Percentiles rank a stretch among this genome's conserved stretches.
Evolutionary conservation across 2,329 filamentous ascomycete species (phyloP).

Genomic region (Calonectria pseudoturangicola): DNA sequence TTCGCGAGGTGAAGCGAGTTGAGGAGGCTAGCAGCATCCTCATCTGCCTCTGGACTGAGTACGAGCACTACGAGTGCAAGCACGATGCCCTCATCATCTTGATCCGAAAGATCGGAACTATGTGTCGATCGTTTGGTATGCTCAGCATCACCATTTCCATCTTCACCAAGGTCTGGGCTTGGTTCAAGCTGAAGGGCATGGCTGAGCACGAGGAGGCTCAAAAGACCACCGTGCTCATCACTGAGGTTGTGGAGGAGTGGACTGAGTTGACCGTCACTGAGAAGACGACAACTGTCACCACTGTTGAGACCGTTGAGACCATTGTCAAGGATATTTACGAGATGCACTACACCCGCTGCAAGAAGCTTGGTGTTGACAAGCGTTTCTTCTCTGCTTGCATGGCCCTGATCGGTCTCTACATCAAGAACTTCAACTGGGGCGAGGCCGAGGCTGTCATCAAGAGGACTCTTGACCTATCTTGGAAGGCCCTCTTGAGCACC

Average conservation of each 20-base stretch:
- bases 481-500: slow-evolving; percentile 60
- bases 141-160: slow-evolving; percentile 58
- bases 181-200: slow-evolving; percentile 60
- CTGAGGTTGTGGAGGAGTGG: slow-evolving; percentile 63
- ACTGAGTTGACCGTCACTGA: slow-evolving; percentile 58
- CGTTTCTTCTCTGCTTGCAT: slow-evolving; percentile 60
- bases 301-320: slow-evolving; percentile 57
- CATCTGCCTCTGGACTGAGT: slow-evolving; percentile 64
- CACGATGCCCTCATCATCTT: slow-evolving; percentile 58
- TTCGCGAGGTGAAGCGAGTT: slow-evolving; percentile 56
- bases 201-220: slow-evolving; percentile 58
- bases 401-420: slow-evolving; percentile 59
- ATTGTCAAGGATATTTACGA: slow-evolving; percentile 60
- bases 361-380: slow-evolving; percentile 57
- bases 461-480: slow-evolving; percentile 61
- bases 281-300: slow-evolving; percentile 58
- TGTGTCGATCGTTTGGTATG: slow-evolving; percentile 60
- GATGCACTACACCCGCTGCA: slow-evolving; percentile 59
- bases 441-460: slow-evolving; percentile 60
- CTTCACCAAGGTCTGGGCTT: slow-evolving; percentile 62
- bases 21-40: slow-evolving; percentile 63
- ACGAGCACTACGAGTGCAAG: slow-evolving; percentile 60
- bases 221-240: slow-evolving; percentile 60
- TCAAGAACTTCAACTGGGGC: slow-evolving; percentile 57
- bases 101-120: slow-evolving; percentile 59